Evolutionary conservation across 257 asterid species (phyloP).

Genomic region (Handroanthus guayacan): DNA sequence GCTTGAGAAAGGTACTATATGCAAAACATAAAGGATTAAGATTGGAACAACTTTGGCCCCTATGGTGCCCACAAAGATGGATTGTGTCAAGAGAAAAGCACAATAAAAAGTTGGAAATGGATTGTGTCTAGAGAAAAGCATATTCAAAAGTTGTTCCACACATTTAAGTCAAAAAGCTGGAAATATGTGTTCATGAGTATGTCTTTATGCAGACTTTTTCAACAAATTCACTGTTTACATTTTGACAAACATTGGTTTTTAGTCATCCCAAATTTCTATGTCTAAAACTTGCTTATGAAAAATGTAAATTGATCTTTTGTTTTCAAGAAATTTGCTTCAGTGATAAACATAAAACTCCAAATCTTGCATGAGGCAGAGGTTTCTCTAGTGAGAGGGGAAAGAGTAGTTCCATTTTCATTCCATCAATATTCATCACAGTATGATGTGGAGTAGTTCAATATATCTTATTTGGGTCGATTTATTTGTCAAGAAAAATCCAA

Average conservation of each 20-base stretch:
- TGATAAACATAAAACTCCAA: too few relatives aligned
- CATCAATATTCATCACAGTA: slow-evolving; percentile 16
- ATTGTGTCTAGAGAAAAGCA: slow-evolving; percentile 46
- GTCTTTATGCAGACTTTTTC: slow-evolving; percentile 31
- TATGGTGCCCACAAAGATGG: slow-evolving; percentile 35
- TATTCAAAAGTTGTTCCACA: slow-evolving; percentile 18
- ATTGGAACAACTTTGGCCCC: slow-evolving; percentile 29
- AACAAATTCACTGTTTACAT: slow-evolving; percentile 11
- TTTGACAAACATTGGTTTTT: slow-evolving; percentile 14
- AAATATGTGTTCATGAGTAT: slow-evolving; percentile 16
- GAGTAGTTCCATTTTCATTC: too few relatives aligned
- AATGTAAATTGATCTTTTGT: too few relatives aligned
- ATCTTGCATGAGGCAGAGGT: background rate
- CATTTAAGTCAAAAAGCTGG: slow-evolving; percentile 42
- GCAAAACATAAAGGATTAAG: slow-evolving; percentile 36
- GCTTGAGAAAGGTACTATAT: slow-evolving; percentile 49
- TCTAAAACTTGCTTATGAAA: too few relatives aligned
- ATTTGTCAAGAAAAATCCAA: too few relatives aligned
- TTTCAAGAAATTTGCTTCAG: too few relatives aligned
- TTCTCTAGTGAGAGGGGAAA: slow-evolving; percentile 12
- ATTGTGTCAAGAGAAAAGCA: slow-evolving; percentile 49
- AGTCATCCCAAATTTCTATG: background rate
- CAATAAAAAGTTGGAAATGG: slow-evolving; percentile 35
- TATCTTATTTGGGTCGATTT: too few relatives aligned
- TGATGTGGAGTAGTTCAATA: too few relatives aligned